Percentiles rank a stretch among this genome's conserved stretches.
Conservation (phyloP, 2,329 filamentous ascomycete species). For the Aspergillaceae sp. region DNA sequence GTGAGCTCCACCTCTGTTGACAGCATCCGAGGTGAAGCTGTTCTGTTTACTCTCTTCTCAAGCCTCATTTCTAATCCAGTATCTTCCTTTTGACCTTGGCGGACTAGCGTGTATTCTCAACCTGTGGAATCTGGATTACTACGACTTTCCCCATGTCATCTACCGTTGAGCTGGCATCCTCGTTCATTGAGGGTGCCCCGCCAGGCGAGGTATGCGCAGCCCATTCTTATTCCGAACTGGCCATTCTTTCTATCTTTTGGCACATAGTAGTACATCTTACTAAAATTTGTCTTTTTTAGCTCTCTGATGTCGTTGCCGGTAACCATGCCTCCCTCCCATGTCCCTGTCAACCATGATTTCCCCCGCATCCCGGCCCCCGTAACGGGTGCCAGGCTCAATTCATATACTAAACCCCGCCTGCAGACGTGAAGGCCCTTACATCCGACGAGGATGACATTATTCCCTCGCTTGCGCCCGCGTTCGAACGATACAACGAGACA, state of each 20-base stretch:
- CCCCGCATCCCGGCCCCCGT: not conserved
- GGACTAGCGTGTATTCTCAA: too few relatives aligned
- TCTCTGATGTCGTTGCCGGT: constrained; percentile 83
- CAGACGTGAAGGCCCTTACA: constrained; percentile 86
- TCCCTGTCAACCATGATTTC: not conserved
- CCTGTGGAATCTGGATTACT: too few relatives aligned
- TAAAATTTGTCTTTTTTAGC: constrained; percentile 42
- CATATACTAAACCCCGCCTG: not conserved
- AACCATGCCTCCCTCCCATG: constrained; percentile 17
- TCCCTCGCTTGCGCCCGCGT: constrained; percentile 68
- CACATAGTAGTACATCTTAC: constrained; percentile 7
- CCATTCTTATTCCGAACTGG: not conserved
- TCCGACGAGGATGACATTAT: constrained; percentile 59
- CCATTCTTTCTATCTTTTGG: constrained; percentile 12
- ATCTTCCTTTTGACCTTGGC: too few relatives aligned
- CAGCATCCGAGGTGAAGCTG: too few relatives aligned
- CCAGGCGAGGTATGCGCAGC: constrained; percentile 71
- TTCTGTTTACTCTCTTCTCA: too few relatives aligned
- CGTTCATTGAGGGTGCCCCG: constrained; percentile 88
- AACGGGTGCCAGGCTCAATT: not conserved
- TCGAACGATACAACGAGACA: constrained; percentile 92
- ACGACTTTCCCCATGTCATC: constrained; percentile 29
- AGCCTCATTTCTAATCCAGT: too few relatives aligned
- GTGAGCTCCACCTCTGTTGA: too few relatives aligned
- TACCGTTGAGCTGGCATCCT: constrained; percentile 57